Conservation (phyloP, 148 eudicot genomes). For the Nyssa sinensis region DNA sequence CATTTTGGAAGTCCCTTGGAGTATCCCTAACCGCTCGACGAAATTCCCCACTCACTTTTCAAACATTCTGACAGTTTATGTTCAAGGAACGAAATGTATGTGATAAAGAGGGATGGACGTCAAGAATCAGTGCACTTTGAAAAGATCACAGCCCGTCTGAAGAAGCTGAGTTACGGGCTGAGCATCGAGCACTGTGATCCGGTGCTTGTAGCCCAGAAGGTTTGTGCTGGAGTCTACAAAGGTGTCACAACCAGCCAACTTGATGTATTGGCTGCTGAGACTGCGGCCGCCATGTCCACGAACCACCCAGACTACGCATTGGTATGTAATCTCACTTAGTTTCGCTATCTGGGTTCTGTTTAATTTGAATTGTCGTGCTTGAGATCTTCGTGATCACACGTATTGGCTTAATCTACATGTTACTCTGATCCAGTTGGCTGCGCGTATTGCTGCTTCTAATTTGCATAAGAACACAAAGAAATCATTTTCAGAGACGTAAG, state of each 20-base stretch:
- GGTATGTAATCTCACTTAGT: neutral
- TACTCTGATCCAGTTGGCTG: neutral
- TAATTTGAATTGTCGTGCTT: neutral
- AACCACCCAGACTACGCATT: slow-evolving; percentile 16
- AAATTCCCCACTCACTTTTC: neutral
- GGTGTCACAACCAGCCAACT: slow-evolving; percentile 21
- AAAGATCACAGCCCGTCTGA: slow-evolving; percentile 18
- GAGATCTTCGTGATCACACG: neutral
- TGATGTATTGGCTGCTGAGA: slow-evolving; percentile 12
- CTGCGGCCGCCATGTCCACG: slow-evolving; percentile 15
- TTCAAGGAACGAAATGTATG: neutral
- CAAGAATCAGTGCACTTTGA: slow-evolving; percentile 16
- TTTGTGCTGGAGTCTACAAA: slow-evolving; percentile 10
- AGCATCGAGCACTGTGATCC: slow-evolving; percentile 14
- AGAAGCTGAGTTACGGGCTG: slow-evolving; percentile 24
- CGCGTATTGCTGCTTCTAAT: neutral
- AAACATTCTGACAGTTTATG: too few species aligned
- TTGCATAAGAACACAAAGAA: too few species aligned
- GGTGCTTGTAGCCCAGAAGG: slow-evolving; percentile 17
- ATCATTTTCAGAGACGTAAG: too few species aligned
- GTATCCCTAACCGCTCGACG: slow-evolving; percentile 16
- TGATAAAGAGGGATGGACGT: slow-evolving; percentile 19
- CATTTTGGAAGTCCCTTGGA: too few species aligned
- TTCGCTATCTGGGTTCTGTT: neutral
- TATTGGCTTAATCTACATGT: neutral